A percentile compares a stretch with the other conserved stretches of the same genome.
Conservation (phyloP, 306 rosid species). For the Quercus dentata region DNA sequence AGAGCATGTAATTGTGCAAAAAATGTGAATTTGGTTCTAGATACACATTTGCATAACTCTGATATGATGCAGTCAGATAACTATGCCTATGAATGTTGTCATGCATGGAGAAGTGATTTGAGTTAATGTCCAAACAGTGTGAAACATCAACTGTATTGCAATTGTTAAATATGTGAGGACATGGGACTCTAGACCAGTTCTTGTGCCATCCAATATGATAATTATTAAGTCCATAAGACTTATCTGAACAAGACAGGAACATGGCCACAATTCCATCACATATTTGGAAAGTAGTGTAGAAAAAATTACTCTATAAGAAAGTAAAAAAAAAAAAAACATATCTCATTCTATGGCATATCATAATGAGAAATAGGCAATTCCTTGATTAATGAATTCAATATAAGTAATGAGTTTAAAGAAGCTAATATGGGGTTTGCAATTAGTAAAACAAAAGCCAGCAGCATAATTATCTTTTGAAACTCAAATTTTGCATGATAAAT, state of each 20-base stretch:
- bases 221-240: not conserved
- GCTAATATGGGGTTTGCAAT: not conserved
- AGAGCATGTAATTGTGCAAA: not conserved
- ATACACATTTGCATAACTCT: not conserved
- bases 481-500: not conserved
- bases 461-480: not conserved
- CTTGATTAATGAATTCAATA: not conserved
- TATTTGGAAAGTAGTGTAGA: not conserved
- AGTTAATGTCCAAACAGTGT: not conserved
- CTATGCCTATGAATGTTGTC: not conserved
- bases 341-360: not conserved
- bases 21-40: not conserved
- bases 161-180: not conserved
- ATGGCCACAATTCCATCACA: not conserved
- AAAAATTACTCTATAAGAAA: not conserved
- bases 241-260: not conserved
- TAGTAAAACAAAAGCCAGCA: not conserved
- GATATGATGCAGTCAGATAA: not conserved
- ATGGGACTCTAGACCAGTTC: not conserved
- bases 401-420: not conserved
- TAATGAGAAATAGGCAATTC: not conserved
- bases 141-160: not conserved
- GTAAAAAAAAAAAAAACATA: not conserved
- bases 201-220: not conserved
- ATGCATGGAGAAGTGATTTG: not conserved